Percentiles rank a stretch among this genome's conserved stretches.
Evolutionary conservation across 371 early-diverging fungal species (phyloP).

Genomic region (Zopfochytrium polystomum): DNA sequence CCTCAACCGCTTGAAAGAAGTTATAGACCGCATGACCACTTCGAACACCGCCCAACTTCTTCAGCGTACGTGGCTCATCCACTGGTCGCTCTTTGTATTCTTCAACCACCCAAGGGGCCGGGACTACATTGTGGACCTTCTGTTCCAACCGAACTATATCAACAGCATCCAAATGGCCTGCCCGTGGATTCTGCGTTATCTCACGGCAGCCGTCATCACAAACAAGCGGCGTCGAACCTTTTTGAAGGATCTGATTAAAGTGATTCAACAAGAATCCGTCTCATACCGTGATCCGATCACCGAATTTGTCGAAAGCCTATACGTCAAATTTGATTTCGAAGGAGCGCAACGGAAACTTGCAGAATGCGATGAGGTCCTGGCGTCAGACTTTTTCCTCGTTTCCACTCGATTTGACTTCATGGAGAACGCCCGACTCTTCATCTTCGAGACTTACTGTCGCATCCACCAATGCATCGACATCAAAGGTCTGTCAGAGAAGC

Average conservation of each 20-base stretch:
- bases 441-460: constrained; percentile 92
- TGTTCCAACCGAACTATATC: constrained; percentile 86
- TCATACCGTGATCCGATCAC: constrained; percentile 65
- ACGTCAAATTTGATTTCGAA: constrained; percentile 90
- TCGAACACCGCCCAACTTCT: constrained; percentile 64
- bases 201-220: constrained; percentile 84
- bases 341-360: constrained; percentile 83
- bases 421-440: constrained; percentile 86
- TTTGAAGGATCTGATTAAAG: constrained; percentile 86
- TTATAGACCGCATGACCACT: constrained; percentile 61
- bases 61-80: constrained; percentile 89
- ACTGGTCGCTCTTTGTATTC: constrained; percentile 95
- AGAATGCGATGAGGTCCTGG: constrained; percentile 80
- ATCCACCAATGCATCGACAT: constrained; percentile 93
- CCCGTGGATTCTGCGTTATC: constrained; percentile 93
- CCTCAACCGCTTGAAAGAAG: constrained; percentile 77
- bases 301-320: constrained; percentile 85
- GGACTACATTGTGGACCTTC: constrained; percentile 87
- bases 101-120: constrained; percentile 95
- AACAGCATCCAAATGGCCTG: constrained; percentile 93
- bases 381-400: constrained; percentile 85
- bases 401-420: constrained; percentile 82
- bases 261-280: constrained; percentile 80
- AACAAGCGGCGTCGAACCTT: constrained; percentile 82
- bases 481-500: constrained; percentile 71